Base-by-base conservation (phyloP, 768 basidiomycete species). In the Gloeopeniophorella convolvens region DNA sequence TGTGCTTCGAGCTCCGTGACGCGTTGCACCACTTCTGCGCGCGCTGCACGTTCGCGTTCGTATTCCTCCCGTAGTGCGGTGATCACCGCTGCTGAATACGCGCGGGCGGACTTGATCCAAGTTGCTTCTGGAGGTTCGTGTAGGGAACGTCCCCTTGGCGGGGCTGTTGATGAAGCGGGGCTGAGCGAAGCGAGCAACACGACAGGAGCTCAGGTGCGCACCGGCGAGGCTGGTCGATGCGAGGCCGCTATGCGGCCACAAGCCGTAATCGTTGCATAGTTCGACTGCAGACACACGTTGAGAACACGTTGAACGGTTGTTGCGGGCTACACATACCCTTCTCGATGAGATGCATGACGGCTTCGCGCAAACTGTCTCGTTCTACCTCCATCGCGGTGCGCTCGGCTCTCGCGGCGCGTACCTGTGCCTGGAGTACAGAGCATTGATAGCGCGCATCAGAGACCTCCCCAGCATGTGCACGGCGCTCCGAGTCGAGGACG, bases 341-440 rank as follows among this genome's bases (percentile, higher is more conserved):
- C 62, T 79, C 70, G n/a, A 79, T 70, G 33, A 83, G 60, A 43
- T 72, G 62, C 42, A 70, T 56, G 1, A 83, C 76, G 5, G 73
- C 76, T 35, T 79, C 76, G 55, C 74, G 69, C 59, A 82, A 58
- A 47, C 79, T 76, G 59, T 82, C 76, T 48, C 64, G 66, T 55
- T 83, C 78, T 2, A 61, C 58, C 61, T 81, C 74, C 5, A 68
- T 59, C 57, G 55, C 70, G 70, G 8, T 66, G 58, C 31, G 43
- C 28, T 47, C 47, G 18, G 44, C 40, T 34, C 16, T 36, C 6
- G 43, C 44, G 30, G 27, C 24, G 31, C 68, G 59, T n/a, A 77
- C 56, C 35, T 73, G 69, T 6, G 59, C 61, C n/a, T 64, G 61
- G 5, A 79, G 63, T 16, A 50, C 63, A 28, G 65, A 56, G 43